These are phyloP conservation scores for Dissophora ornata DNA, from an alignment of 192 early-diverging fungal species.

Conservation along the genomic window DNA sequence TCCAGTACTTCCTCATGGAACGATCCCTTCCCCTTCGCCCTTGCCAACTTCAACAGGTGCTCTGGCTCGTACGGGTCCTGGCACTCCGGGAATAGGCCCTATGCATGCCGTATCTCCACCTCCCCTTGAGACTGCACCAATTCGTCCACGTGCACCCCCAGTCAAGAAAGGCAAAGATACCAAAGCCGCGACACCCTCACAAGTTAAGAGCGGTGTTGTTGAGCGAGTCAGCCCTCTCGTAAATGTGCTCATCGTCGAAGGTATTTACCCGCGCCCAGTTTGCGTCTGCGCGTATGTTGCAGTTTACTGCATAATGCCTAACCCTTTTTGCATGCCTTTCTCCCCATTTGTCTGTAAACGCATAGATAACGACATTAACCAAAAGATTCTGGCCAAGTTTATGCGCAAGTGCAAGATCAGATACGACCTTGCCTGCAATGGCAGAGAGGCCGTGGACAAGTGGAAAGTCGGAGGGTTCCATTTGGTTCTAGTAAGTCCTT, in stretches of 20 bases:
- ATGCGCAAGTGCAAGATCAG: constrained; percentile 77
- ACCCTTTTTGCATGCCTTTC: not conserved
- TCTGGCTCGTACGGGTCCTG: constrained; percentile 2
- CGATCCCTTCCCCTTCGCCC: constrained; percentile 4
- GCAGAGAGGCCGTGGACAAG: constrained; percentile 83
- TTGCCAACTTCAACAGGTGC: constrained; percentile 21
- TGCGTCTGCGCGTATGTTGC: too few relatives aligned
- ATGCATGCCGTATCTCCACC: constrained; percentile 9
- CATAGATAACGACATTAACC: constrained; percentile 81
- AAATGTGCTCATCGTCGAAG: constrained; percentile 85
- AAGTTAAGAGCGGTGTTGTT: constrained; percentile 36
- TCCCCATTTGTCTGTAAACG: constrained; percentile 12
- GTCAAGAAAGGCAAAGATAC: constrained; percentile 7
- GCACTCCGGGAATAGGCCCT: not conserved
- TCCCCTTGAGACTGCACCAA: not conserved
- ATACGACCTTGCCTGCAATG: constrained; percentile 82
- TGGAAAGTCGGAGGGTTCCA: constrained; percentile 77
- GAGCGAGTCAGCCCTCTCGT: constrained; percentile 67
- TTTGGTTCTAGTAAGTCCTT: constrained; percentile 67
- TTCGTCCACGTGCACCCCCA: not conserved
- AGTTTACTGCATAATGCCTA: too few relatives aligned
- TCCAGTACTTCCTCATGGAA: constrained; percentile 28
- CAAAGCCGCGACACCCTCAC: constrained; percentile 14
- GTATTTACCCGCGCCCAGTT: too few relatives aligned
- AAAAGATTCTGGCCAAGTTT: constrained; percentile 76